phyloP scores from a whole-genome alignment of 1,284 basidiomycete genomes.

The Trichosporon sp. region DNA sequence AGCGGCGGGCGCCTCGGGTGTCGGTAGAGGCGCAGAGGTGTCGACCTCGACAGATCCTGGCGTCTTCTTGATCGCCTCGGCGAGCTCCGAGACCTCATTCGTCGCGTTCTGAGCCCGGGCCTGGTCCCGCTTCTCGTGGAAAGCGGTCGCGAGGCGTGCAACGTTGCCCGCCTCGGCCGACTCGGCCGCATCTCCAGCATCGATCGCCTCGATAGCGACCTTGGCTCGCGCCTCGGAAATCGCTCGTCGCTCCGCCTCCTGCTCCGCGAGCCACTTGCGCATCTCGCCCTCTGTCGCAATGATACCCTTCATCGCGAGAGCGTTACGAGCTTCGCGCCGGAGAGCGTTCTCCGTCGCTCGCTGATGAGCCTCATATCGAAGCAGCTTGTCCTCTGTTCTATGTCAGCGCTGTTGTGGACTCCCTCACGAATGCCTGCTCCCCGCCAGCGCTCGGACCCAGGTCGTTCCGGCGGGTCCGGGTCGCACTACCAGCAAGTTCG shows the following conservation, averaged over 20 bases:
- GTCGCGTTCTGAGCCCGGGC: not conserved
- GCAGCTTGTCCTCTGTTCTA: conserved; percentile 68
- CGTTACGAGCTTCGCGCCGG: conserved; percentile 71
- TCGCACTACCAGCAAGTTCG: no score
- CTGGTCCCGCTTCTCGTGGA: conserved; percentile 7
- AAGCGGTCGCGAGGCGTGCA: conserved; percentile 20
- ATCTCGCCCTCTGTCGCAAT: conserved; percentile 82
- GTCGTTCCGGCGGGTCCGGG: not conserved
- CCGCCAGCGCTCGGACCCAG: not conserved
- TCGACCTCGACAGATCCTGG: conserved; percentile 2
- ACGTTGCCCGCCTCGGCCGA: conserved; percentile 23
- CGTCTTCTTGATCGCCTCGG: conserved; percentile 8
- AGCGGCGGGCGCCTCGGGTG: not conserved
- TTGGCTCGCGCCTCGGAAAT: conserved; percentile 27
- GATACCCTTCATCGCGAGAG: conserved; percentile 66
- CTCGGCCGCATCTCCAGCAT: conserved; percentile 18
- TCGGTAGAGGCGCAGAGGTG: not conserved
- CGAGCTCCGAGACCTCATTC: not conserved
- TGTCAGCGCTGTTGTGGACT: conserved; percentile 1
- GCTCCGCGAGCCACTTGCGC: conserved; percentile 69
- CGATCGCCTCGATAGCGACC: conserved; percentile 25
- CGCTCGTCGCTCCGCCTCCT: conserved; percentile 45
- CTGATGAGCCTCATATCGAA: conserved; percentile 68
- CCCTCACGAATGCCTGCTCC: not conserved
- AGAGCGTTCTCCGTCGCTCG: conserved; percentile 69